Evolutionary conservation across 352 stramenopile genomes (phyloP).

Genomic region (Phytopythium kandeliae): DNA sequence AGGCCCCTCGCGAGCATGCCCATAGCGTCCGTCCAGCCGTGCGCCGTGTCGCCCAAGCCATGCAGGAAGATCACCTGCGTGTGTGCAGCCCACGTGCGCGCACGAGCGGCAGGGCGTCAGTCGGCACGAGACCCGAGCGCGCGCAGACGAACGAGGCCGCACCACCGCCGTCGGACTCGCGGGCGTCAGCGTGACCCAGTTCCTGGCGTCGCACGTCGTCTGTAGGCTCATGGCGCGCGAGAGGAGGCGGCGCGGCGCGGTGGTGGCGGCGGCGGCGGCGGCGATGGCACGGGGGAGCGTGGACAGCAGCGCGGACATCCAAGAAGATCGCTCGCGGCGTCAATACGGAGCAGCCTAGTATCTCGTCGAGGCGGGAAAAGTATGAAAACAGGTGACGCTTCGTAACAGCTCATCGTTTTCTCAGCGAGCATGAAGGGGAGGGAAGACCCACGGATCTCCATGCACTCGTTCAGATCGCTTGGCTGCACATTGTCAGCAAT

Average conservation of each 20-base stretch:
- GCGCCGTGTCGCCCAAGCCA: slow-evolving; percentile 88
- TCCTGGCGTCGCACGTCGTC: slow-evolving; percentile 3
- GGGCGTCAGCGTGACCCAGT: slow-evolving; percentile 7
- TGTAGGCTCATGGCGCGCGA: slow-evolving; percentile 8
- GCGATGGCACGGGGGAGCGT: background rate
- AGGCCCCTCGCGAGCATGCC: slow-evolving; percentile 37
- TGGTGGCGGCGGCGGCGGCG: too few relatives aligned
- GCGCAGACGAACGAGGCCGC: background rate
- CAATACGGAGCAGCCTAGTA: too few relatives aligned
- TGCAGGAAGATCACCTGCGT: slow-evolving; percentile 71
- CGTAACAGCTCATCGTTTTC: too few relatives aligned
- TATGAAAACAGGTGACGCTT: too few relatives aligned
- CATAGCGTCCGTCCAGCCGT: slow-evolving; percentile 72
- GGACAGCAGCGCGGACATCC: background rate
- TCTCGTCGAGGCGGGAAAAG: too few relatives aligned
- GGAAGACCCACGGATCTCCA: too few relatives aligned
- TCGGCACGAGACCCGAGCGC: too few relatives aligned
- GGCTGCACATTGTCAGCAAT: too few relatives aligned
- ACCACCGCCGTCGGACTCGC: slow-evolving; percentile 5
- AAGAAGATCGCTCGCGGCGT: too few relatives aligned
- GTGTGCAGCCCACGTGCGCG: background rate
- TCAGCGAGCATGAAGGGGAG: too few relatives aligned
- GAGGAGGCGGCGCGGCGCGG: background rate
- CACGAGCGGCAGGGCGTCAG: background rate
- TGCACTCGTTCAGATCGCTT: too few relatives aligned